Evolutionary conservation across 306 rosid genomes (phyloP).

Genomic region (Vachellia collinsii): DNA sequence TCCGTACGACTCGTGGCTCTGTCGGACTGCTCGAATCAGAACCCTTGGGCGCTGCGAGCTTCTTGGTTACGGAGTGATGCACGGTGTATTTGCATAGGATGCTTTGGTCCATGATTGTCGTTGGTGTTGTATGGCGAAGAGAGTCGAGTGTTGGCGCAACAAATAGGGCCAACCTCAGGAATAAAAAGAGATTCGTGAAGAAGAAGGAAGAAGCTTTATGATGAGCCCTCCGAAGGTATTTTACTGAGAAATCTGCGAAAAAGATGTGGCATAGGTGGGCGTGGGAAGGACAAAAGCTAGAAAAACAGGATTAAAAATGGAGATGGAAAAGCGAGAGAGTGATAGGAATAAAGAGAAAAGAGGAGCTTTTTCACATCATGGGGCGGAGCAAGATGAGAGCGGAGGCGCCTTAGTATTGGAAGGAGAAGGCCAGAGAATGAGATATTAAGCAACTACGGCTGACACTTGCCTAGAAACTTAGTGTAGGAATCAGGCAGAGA

Average conservation of each 20-base stretch:
- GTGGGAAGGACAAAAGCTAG: background rate
- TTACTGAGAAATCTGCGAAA: conserved; percentile 29
- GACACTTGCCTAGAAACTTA: conserved; percentile 40
- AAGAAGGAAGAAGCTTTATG: conserved; percentile 28
- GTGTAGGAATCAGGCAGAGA: conserved; percentile 8
- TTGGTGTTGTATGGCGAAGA: background rate
- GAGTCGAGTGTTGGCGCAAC: background rate
- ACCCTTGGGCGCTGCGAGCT: conserved; percentile 29
- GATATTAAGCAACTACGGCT: conserved; percentile 13
- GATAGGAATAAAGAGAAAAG: conserved; percentile 46
- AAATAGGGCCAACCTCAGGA: conserved; percentile 6
- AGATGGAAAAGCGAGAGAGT: conserved; percentile 25
- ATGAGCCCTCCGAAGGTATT: conserved; percentile 17
- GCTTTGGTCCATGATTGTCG: conserved; percentile 53
- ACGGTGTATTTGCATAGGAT: conserved; percentile 66
- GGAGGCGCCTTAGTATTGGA: background rate
- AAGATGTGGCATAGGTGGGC: conserved; percentile 18
- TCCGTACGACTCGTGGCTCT: conserved; percentile 45
- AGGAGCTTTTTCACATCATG: conserved; percentile 28
- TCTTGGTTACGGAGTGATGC: conserved; percentile 58
- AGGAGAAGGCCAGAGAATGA: background rate
- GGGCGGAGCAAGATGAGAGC: conserved; percentile 16
- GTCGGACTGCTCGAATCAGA: background rate
- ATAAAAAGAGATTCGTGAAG: conserved; percentile 17
- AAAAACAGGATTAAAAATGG: background rate